Evolutionary conservation across 2,329 filamentous ascomycete genomes (phyloP).

Genomic region (Calonectria leucothoes): DNA sequence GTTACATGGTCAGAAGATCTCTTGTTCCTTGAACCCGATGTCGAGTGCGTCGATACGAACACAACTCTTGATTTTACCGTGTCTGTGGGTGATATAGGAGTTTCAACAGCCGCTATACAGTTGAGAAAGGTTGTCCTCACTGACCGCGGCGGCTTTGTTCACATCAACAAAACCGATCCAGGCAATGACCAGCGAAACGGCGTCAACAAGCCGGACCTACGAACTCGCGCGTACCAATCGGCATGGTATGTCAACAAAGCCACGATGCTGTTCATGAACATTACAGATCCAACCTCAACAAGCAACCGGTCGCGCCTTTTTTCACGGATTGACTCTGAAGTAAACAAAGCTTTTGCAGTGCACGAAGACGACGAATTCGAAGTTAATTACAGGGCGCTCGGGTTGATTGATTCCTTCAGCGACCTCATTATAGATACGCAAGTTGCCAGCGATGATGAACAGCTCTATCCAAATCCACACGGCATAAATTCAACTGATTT

Average conservation of each 20-base stretch:
- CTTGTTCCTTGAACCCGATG: constrained; percentile 59
- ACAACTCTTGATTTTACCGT: constrained; percentile 55
- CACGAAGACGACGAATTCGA: background rate
- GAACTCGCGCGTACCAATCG: constrained; percentile 54
- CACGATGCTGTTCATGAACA: constrained; percentile 53
- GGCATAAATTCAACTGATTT: background rate
- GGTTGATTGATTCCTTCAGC: background rate
- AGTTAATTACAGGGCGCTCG: background rate
- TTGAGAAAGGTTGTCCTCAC: constrained; percentile 45
- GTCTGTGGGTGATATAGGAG: background rate
- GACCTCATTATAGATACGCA: background rate
- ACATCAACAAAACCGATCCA: constrained; percentile 50
- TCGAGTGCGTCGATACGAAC: constrained; percentile 56
- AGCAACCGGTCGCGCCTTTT: constrained; percentile 6
- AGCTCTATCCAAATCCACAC: background rate
- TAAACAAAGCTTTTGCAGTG: constrained; percentile 17
- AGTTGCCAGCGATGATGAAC: background rate
- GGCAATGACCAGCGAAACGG: constrained; percentile 41
- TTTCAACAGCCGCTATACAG: background rate
- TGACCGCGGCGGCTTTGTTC: constrained; percentile 56
- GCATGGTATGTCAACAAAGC: constrained; percentile 56
- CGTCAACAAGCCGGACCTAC: constrained; percentile 50
- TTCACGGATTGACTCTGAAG: constrained; percentile 22
- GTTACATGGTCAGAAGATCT: constrained; percentile 59
- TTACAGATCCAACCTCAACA: constrained; percentile 43